Conservation (phyloP, 2,329 filamentous ascomycete species). For the Aspergillus fijiensis region DNA sequence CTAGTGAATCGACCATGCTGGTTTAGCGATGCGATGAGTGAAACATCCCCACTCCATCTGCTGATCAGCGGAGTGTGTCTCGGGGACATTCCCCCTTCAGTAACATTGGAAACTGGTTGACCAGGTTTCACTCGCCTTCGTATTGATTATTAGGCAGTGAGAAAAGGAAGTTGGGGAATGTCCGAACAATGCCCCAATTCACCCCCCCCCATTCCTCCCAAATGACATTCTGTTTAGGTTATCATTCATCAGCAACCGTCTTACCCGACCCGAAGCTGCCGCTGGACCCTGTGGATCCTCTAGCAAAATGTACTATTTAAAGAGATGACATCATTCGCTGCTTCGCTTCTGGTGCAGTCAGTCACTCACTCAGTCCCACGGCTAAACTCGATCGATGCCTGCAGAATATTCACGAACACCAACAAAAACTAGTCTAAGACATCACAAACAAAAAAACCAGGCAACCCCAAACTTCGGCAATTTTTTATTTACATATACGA, state of each 20-base stretch:
- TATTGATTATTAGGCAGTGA: neutral
- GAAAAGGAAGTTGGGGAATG: neutral
- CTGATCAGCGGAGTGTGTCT: neutral
- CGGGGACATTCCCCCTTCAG: neutral
- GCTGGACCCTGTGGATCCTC: neutral
- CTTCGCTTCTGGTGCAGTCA: neutral
- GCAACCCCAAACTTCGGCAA: too few relatives aligned
- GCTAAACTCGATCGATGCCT: neutral
- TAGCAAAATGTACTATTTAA: neutral
- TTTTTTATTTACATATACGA: neutral
- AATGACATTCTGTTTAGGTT: neutral
- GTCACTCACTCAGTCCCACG: too few relatives aligned
- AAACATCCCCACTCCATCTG: neutral
- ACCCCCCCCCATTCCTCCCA: too few relatives aligned
- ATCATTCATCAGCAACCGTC: neutral
- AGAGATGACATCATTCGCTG: neutral
- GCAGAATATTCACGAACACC: neutral
- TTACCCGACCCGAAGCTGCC: neutral
- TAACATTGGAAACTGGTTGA: neutral
- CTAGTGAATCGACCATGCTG: too few relatives aligned
- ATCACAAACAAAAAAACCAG: too few relatives aligned
- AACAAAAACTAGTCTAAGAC: too few relatives aligned
- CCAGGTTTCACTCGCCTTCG: neutral
- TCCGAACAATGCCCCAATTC: too few relatives aligned
- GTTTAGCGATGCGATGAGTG: neutral